phyloP scores from a whole-genome alignment of 257 asterid genomes.

The Buddleja alternifolia region DNA sequence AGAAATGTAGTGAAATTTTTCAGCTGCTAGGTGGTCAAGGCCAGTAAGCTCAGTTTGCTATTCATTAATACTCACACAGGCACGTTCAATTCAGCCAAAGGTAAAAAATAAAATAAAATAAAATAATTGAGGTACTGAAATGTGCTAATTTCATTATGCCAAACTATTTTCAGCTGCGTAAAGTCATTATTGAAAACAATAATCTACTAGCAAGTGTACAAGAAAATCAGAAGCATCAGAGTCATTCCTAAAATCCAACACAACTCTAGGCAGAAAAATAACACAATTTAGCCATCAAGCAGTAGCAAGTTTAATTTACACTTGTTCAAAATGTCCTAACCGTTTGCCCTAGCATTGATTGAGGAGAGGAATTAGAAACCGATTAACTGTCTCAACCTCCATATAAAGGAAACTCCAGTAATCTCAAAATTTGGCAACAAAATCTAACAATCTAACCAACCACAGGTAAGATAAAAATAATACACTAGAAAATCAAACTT shows the following conservation, averaged over 20 bases:
- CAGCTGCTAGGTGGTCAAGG: neutral
- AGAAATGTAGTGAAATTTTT: neutral
- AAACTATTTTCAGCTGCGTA: neutral
- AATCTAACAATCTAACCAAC: neutral
- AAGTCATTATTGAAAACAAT: neutral
- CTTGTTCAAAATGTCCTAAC: neutral
- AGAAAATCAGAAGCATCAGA: neutral
- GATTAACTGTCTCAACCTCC: neutral
- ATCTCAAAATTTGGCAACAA: conserved; percentile 5
- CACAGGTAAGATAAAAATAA: neutral
- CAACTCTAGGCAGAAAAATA: conserved; percentile 3
- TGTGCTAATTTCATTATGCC: neutral
- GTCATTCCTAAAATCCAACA: neutral
- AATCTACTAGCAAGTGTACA: neutral
- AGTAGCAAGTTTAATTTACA: neutral
- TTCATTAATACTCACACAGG: conserved; percentile 14
- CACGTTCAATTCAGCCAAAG: neutral
- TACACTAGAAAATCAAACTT: conserved; percentile 36
- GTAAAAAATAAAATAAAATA: too few species aligned
- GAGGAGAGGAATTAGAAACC: neutral
- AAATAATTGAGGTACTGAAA: conserved; percentile 3
- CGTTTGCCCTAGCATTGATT: neutral
- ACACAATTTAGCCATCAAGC: neutral
- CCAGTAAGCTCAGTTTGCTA: neutral
- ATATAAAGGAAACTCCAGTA: conserved; percentile 11